Conservation (phyloP, 768 basidiomycete genomes). For the Hortiboletus campestris region DNA sequence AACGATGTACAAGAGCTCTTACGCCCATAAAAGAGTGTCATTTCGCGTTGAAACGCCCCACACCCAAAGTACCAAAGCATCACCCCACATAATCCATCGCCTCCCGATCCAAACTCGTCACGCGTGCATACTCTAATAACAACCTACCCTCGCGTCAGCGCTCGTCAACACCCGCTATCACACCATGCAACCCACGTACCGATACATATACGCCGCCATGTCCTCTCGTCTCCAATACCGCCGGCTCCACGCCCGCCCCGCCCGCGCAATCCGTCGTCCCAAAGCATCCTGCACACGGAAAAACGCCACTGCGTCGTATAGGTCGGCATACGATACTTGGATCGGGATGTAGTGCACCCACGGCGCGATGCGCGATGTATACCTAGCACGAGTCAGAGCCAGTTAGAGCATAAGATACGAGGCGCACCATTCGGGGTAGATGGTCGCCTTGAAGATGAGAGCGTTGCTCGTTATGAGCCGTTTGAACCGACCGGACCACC, state of each 20-base stretch:
- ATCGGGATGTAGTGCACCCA: slow-evolving; percentile 79
- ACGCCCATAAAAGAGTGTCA: too few relatives aligned
- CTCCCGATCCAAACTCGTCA: slow-evolving; percentile 46
- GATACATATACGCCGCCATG: slow-evolving; percentile 55
- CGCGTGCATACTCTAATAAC: slow-evolving; percentile 52
- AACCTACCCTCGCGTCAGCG: slow-evolving; percentile 32
- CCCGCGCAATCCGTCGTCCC: slow-evolving; percentile 52
- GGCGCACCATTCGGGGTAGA: slow-evolving; percentile 70
- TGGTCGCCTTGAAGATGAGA: slow-evolving; percentile 65
- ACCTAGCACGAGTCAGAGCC: slow-evolving; percentile 37
- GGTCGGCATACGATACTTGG: slow-evolving; percentile 60
- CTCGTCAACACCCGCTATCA: neutral
- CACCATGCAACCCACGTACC: slow-evolving; percentile 34
- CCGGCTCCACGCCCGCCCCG: slow-evolving; percentile 57
- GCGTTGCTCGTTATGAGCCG: slow-evolving; percentile 61
- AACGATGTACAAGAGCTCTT: too few relatives aligned
- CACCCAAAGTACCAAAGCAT: neutral
- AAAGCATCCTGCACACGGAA: slow-evolving; percentile 68
- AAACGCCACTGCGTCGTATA: slow-evolving; percentile 71
- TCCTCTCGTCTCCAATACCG: slow-evolving; percentile 61
- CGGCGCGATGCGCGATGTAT: slow-evolving; percentile 52
- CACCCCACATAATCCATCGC: slow-evolving; percentile 37
- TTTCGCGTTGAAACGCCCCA: too few relatives aligned
- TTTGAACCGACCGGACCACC: slow-evolving; percentile 72
- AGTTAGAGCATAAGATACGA: neutral